Percentiles rank a stretch among this genome's conserved stretches.
Evolutionary conservation across 352 stramenopile species (phyloP).

Genomic region (Phytophthora fragariae): DNA sequence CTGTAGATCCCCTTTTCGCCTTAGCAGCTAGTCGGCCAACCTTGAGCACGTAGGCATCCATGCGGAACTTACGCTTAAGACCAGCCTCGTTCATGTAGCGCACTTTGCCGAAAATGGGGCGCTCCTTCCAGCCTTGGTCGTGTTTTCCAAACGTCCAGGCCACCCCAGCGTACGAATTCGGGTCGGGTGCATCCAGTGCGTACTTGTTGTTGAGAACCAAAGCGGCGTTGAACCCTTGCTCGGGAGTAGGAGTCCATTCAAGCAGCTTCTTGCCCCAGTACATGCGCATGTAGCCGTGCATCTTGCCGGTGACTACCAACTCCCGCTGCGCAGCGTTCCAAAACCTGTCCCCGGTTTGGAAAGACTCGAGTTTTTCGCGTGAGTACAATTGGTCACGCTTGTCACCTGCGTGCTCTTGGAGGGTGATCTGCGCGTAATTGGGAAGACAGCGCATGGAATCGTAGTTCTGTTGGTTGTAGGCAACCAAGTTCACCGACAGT

Average conservation of each 20-base stretch:
- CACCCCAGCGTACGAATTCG: constrained; percentile 93
- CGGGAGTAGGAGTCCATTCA: constrained; percentile 95
- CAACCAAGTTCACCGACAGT: constrained; percentile 97
- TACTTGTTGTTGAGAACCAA: constrained; percentile 99
- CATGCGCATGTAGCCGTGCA: constrained; percentile 96
- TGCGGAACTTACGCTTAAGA: constrained; percentile 98
- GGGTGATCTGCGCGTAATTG: constrained; percentile 93
- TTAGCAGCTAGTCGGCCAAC: constrained; percentile 43
- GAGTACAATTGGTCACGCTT: constrained; percentile 93
- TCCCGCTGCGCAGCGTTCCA: constrained; percentile 99
- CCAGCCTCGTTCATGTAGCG: constrained; percentile 99
- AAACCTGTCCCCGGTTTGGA: constrained; percentile 95
- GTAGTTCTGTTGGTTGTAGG: constrained; percentile 97
- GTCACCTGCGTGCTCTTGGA: constrained; percentile 91
- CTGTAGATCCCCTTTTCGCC: constrained; percentile 13
- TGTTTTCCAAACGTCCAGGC: constrained; percentile 94
- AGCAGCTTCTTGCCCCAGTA: constrained; percentile 99
- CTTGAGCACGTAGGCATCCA: constrained; percentile 86
- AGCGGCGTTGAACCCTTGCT: constrained; percentile 92
- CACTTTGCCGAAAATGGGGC: constrained; percentile 98
- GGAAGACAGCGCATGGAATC: constrained; percentile 92
- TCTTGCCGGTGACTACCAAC: constrained; percentile 94
- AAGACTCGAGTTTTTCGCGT: constrained; percentile 91
- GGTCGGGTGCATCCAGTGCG: constrained; percentile 96
- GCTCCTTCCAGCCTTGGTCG: constrained; percentile 97